Evolutionary conservation across 768 basidiomycete species (phyloP).

Genomic region (Porpolomopsis calyptriformis): DNA sequence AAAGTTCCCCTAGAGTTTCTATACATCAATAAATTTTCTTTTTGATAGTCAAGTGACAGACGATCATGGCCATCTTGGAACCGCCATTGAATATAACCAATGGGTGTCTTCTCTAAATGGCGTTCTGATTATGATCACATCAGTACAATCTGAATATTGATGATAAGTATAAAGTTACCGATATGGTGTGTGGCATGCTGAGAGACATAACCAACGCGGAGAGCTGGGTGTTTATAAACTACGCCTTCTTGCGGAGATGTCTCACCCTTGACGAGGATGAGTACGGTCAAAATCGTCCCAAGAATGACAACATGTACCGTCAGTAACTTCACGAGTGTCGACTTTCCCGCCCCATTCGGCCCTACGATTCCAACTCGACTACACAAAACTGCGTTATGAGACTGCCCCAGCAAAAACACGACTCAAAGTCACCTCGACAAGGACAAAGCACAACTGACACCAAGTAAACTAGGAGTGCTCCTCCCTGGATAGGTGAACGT

Average conservation of each 20-base stretch:
- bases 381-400: constrained; percentile 9
- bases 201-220: constrained; percentile 94
- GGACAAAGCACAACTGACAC: constrained; percentile 89
- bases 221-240: constrained; percentile 87
- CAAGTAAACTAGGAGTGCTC: constrained; percentile 63
- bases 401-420: constrained; percentile 9
- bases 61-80: constrained; percentile 98
- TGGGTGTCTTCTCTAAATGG: constrained; percentile 93
- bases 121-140: constrained; percentile 47
- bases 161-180: constrained; percentile 30
- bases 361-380: constrained; percentile 89
- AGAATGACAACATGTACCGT: constrained; percentile 42
- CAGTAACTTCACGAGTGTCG: constrained; percentile 87
- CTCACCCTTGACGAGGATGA: constrained; percentile 57
- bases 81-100: constrained; percentile 97
- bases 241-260: constrained; percentile 82
- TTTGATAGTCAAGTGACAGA: constrained; percentile 26
- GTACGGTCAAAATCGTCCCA: constrained; percentile 7
- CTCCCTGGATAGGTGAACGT: constrained; percentile 93
- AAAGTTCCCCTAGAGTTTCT: constrained; percentile 66
- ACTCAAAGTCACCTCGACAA: constrained; percentile 59
- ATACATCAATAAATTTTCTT: neutral
- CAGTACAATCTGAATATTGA: constrained; percentile 10
- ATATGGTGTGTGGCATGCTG: constrained; percentile 98
- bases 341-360: constrained; percentile 94